These are phyloP conservation scores for Neurospora sp. DNA, from an alignment of 495 filamentous ascomycete species.

Conservation along the genomic window DNA sequence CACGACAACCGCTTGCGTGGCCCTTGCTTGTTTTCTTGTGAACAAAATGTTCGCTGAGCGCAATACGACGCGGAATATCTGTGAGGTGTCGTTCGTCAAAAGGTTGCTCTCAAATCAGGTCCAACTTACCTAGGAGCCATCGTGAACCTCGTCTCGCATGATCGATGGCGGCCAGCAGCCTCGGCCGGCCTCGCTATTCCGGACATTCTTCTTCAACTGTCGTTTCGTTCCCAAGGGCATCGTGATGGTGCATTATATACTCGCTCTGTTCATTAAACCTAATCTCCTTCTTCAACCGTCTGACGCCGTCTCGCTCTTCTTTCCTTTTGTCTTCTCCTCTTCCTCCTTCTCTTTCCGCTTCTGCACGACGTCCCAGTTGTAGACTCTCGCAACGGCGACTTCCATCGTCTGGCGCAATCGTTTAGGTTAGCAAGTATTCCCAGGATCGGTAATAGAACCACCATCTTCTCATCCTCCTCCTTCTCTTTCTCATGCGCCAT, in stretches of 20 bases:
- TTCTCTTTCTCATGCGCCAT: neutral
- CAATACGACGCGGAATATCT: neutral
- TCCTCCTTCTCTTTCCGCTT: conserved; percentile 82
- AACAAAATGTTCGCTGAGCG: neutral
- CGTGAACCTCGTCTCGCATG: neutral
- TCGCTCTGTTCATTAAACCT: neutral
- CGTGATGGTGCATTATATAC: neutral
- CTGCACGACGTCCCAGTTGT: conserved; percentile 96
- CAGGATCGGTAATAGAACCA: neutral
- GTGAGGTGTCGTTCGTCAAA: neutral
- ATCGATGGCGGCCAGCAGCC: neutral
- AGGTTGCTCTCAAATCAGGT: neutral
- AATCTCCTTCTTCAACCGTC: conserved; percentile 10
- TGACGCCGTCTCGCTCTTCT: conserved; percentile 14
- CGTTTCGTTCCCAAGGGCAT: neutral
- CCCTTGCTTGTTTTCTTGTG: neutral
- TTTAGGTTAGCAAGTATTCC: conserved; percentile 14
- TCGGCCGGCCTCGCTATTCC: neutral
- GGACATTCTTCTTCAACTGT: neutral
- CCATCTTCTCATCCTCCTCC: neutral
- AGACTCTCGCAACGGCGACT: conserved; percentile 91
- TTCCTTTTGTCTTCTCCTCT: conserved; percentile 38
- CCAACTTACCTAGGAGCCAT: neutral
- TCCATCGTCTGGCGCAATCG: conserved; percentile 64
- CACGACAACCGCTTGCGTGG: neutral